These are phyloP conservation scores for Prunus fruticosa DNA, from an alignment of 306 rosid species.

Conservation along the genomic window DNA sequence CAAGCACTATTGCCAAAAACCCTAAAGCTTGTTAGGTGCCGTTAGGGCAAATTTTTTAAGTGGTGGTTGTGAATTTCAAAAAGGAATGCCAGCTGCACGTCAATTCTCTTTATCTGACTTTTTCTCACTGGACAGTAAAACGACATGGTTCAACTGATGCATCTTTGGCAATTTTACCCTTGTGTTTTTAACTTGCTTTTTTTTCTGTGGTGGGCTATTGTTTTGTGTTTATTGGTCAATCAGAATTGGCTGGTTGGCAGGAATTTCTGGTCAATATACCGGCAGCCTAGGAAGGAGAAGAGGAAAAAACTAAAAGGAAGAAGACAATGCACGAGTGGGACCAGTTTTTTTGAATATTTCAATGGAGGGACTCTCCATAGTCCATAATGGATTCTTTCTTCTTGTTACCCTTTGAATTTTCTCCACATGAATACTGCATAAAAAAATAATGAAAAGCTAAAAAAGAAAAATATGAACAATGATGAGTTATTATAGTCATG, in stretches of 20 bases:
- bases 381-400: neutral
- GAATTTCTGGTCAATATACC: slow-evolving; percentile 8
- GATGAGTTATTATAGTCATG: neutral
- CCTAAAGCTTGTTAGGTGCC: neutral
- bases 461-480: neutral
- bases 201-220: neutral
- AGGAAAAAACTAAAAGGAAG: neutral
- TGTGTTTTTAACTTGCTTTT: neutral
- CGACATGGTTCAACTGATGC: slow-evolving; percentile 23
- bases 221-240: neutral
- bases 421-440: neutral
- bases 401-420: neutral
- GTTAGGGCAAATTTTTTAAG: neutral
- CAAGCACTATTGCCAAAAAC: slow-evolving; percentile 16
- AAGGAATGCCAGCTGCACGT: neutral
- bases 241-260: neutral
- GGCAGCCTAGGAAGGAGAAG: neutral
- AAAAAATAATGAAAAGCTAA: neutral
- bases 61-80: slow-evolving; percentile 26
- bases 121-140: slow-evolving; percentile 27
- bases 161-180: slow-evolving; percentile 17
- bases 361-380: neutral
- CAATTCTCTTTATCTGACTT: neutral
- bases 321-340: slow-evolving; percentile 3
- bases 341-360: neutral